Evolutionary conservation across 495 filamentous ascomycete genomes (phyloP), one percentile per base, ranked within the genome.

Genomic region (Diplogelasinospora grovesii): DNA sequence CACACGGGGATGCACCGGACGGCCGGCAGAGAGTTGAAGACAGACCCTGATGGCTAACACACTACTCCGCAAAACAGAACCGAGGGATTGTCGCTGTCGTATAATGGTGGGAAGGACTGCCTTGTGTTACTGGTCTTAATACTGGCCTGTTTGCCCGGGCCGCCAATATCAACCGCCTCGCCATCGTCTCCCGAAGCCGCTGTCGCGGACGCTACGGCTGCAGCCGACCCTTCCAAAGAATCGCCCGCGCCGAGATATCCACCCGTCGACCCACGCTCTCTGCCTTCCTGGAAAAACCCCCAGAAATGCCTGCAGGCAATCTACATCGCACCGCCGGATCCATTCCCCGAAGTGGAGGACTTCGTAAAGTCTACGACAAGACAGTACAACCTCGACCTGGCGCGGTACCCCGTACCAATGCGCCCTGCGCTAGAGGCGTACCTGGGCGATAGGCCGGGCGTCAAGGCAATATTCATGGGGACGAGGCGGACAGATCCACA

Each of bases 81-180:
- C 39, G 68, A 81, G 33, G 74, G 93, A 49, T 70, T 97, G 32
- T 88, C 90, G 8, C 70, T 98, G 43, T 93, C 93, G 33, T 98
- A 95, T 59, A 98, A 98, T 50, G 92, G 92, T 65, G 92, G 92
- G 30, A 98, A 98, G 61, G 92, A 98, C 76, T 98, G 92, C 54
- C 80, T 96, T 18, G 86, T 95, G 41, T 79, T 96, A 8, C 73
- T 97, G n/a, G 68, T 97, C 50, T 71, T 96, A 43, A 86, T 90
- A 63, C 79, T 97, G 50, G 78, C 81, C 46, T 76, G 78, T 41
- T 71, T 94, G 19, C 61, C 67, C 7, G n/a, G n/a, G n/a, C n/a
- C n/a, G n/a, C n/a, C n/a, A n/a, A n/a, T n/a, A n/a, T n/a, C n/a
- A n/a, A n/a, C n/a, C n/a, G 54, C 43, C 9, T 46, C 68, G 62